Evolutionary conservation across 495 filamentous ascomycete genomes (phyloP).

Genomic region (Aspergillus homomorphus): DNA sequence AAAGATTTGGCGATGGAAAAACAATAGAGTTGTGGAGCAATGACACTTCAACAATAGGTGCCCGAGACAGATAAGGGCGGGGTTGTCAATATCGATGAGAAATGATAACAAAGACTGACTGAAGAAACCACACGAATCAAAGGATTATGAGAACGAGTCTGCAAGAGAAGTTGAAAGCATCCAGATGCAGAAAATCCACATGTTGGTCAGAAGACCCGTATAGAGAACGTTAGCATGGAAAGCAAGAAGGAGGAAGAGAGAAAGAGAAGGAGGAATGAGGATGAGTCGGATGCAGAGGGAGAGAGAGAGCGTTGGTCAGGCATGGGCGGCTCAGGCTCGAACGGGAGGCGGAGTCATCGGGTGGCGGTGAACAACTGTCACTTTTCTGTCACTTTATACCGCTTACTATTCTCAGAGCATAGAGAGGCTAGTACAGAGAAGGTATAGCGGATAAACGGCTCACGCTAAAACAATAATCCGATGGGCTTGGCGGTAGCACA

Average conservation of each 20-base stretch:
- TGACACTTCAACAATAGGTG: not conserved
- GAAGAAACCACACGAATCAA: constrained; percentile 4
- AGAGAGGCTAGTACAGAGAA: not conserved
- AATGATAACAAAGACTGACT: constrained; percentile 5
- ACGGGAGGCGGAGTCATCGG: constrained; percentile 9
- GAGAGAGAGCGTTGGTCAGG: not conserved
- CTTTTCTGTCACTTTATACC: constrained; percentile 12
- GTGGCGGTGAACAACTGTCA: constrained; percentile 20
- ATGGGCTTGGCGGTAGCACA: not conserved
- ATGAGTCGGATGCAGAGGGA: not conserved
- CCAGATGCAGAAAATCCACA: constrained; percentile 17
- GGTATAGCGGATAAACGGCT: constrained; percentile 3
- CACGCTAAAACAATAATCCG: constrained; percentile 14
- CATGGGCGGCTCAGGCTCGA: constrained; percentile 1
- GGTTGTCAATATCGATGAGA: not conserved
- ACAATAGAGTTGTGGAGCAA: not conserved
- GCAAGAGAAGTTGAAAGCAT: constrained; percentile 1
- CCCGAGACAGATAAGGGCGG: constrained; percentile 4
- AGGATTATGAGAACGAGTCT: constrained; percentile 3
- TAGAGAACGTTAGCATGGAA: constrained; percentile 11
- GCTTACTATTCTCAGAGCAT: constrained; percentile 7
- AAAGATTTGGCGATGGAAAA: constrained; percentile 5
- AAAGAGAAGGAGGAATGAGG: not conserved
- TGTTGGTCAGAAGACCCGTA: constrained; percentile 18
- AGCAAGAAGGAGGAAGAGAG: not conserved